These are phyloP conservation scores for Aspergillus nomiae DNA, from an alignment of 2,329 filamentous ascomycete genomes.

Conservation along the genomic window DNA sequence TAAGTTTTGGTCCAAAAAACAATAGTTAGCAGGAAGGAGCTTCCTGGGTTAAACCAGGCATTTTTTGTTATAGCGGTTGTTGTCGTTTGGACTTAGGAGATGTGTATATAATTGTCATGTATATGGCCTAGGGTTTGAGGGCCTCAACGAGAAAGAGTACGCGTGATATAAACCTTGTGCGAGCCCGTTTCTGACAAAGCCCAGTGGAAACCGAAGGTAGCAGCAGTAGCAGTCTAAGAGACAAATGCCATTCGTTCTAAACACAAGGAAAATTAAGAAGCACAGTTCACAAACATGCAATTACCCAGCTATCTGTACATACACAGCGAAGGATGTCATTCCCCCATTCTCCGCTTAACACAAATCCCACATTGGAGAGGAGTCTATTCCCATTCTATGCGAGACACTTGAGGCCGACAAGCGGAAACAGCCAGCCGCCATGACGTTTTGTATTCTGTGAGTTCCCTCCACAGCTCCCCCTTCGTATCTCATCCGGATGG, in stretches of 20 bases:
- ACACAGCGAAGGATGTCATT: slow-evolving; percentile 31
- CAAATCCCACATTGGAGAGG: slow-evolving; percentile 14
- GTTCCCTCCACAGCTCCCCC: slow-evolving; percentile 12
- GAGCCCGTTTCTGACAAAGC: neutral
- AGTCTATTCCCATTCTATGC: slow-evolving; percentile 9
- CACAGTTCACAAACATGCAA: slow-evolving; percentile 39
- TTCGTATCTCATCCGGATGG: slow-evolving; percentile 12
- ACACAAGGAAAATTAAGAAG: slow-evolving; percentile 31
- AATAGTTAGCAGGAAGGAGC: neutral
- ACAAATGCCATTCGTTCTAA: slow-evolving; percentile 37
- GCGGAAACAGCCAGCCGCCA: neutral
- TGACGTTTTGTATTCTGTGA: neutral
- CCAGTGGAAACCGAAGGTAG: neutral
- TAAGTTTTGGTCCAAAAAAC: neutral
- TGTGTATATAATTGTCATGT: neutral
- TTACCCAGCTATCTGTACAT: slow-evolving; percentile 47
- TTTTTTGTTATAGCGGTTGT: neutral
- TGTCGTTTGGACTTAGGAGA: neutral
- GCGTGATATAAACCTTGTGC: neutral
- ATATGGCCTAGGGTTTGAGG: neutral
- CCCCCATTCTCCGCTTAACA: slow-evolving; percentile 21
- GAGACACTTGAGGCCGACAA: slow-evolving; percentile 1
- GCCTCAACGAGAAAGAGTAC: neutral
- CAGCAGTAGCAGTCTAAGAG: slow-evolving; percentile 24
- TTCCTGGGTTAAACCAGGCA: neutral